Evolutionary conservation across 345 rosid species (phyloP).

Genomic region (Cardamine chenopodiifolia): DNA sequence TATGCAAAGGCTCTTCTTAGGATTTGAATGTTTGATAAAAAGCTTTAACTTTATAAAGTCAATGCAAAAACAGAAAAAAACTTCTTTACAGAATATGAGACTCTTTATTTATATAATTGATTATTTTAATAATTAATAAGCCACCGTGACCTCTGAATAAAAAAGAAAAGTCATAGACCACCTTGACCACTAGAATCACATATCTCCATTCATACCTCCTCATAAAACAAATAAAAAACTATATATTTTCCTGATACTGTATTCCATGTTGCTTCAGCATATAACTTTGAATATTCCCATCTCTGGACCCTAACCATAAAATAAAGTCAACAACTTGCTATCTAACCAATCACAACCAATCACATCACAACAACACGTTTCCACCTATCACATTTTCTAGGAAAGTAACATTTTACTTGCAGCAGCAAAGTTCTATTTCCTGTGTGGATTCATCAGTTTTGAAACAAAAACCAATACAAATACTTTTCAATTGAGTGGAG

Average conservation of each 20-base stretch:
- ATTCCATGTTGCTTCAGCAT: slow-evolving; percentile 27
- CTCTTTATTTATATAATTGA: not conserved
- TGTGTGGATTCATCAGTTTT: not conserved
- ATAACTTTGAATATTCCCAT: slow-evolving; percentile 33
- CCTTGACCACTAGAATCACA: slow-evolving; percentile 17
- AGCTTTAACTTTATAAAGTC: slow-evolving; percentile 25
- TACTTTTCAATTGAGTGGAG: not conserved
- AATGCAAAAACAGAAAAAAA: slow-evolving; percentile 29
- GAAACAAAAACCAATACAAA: not conserved
- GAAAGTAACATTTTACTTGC: slow-evolving; percentile 7
- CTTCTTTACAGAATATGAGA: slow-evolving; percentile 4
- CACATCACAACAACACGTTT: slow-evolving; percentile 6
- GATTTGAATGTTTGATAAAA: slow-evolving; percentile 15
- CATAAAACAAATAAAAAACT: not conserved
- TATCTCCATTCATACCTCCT: slow-evolving; percentile 12
- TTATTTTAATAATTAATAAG: not conserved
- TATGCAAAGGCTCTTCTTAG: slow-evolving; percentile 4
- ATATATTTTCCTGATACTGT: not conserved
- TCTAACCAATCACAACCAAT: not conserved
- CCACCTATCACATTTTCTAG: slow-evolving; percentile 6
- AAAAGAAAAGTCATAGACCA: slow-evolving; percentile 9
- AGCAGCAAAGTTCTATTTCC: not conserved
- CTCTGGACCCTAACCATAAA: slow-evolving; percentile 10
- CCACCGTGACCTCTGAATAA: not conserved
- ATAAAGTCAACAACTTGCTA: slow-evolving; percentile 23